A percentile compares a stretch with the other conserved stretches of the same genome.
These are phyloP conservation scores for Fusarium compactum DNA, from an alignment of 2,329 filamentous ascomycete species.

Conservation along the genomic window DNA sequence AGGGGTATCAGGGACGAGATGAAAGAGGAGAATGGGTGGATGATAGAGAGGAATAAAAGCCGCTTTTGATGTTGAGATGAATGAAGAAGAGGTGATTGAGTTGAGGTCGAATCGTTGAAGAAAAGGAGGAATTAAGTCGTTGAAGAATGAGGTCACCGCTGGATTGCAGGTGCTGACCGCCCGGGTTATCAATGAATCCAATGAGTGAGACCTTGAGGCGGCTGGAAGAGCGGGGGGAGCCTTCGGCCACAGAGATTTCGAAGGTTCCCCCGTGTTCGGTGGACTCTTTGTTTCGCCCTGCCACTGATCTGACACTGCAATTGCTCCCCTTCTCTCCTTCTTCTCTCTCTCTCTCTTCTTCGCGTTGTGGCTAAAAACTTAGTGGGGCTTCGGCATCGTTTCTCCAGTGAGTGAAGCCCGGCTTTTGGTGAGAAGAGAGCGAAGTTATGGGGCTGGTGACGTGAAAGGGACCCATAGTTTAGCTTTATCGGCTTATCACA, in stretches of 20 bases:
- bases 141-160: constrained; percentile 39
- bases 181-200: constrained; percentile 34
- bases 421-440: constrained; percentile 12
- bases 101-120: background rate
- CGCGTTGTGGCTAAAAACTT: constrained; percentile 24
- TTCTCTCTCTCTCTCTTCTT: background rate
- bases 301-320: background rate
- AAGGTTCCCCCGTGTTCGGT: constrained; percentile 38
- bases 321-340: background rate
- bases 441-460: constrained; percentile 30
- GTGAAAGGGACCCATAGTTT: constrained; percentile 25
- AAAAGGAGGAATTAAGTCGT: constrained; percentile 16
- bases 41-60: background rate
- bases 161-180: constrained; percentile 27
- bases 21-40: background rate
- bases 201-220: constrained; percentile 9
- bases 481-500: constrained; percentile 31
- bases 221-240: constrained; percentile 19
- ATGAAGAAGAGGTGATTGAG: background rate
- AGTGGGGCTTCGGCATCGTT: background rate
- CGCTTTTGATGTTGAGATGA: constrained; percentile 9
- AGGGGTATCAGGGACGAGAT: background rate
- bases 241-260: constrained; percentile 25
- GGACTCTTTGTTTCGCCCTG: constrained; percentile 3
- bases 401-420: no score